Evolutionary conservation across 1,139 yeast genomes (phyloP), one percentile per base, ranked within the genome.

Genomic region (Yamadazyma pseudoaaseri): DNA sequence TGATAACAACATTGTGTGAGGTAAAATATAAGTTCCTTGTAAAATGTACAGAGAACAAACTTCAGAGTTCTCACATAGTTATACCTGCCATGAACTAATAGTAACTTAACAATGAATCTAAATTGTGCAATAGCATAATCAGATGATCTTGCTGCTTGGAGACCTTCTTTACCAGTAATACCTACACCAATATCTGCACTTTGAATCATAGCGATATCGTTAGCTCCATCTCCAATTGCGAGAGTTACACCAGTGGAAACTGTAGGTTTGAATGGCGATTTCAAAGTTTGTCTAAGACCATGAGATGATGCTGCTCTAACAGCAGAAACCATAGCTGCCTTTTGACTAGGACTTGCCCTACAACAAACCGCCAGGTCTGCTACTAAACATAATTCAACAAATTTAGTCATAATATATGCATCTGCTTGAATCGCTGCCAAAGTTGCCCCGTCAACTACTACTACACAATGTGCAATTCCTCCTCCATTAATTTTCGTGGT

Each of bases 151-250:
- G 98, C 96, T 0, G 98, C 98, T 54, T 92, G 98, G 30, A 92
- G 63, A 2, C 98, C 98, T 62, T 92, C 98, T 48, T 84, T 85
- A 30, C 98, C 98, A 1, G 97, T 90, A 35, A 92, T 92, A 26
- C 98, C 98, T 41, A 92, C 80, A 15, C 99, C 99, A 37, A 92
- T 90, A 60, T 92, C 97, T 0, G 98, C 99, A 52, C 95, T 85
- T 62, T 92, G 97, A 43, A 92, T 92, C 99, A 92, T 92, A 2
- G 98, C 97, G 56, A 92, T 89, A 58, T 92, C 99, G 54, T 92
- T 92, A 1, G 99, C 98, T 48, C 99, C 99, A 62, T 92, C 99
- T n/a, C 98, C 99, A 53, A 94, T 86, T 0, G 98, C 98, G 41
- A 94, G 69, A 0, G 97, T 87, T 5, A 92, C 96, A 8, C 25